Base-by-base conservation (phyloP, 495 filamentous ascomycete genomes). In the Thermochaetoides thermophila region DNA sequence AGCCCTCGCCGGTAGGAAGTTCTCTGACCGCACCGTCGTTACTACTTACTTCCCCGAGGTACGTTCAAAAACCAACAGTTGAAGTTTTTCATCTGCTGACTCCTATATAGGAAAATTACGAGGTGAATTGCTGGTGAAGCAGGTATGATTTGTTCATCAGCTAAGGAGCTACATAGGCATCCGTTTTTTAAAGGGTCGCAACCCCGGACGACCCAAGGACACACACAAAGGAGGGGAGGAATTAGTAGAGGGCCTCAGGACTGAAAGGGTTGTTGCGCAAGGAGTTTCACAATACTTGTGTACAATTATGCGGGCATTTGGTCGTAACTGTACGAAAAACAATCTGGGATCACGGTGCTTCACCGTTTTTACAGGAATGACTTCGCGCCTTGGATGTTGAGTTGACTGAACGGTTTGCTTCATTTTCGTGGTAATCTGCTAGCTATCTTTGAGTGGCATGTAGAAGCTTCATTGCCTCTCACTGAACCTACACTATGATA, bases 31-130 rank as follows among this genome's bases (percentile, higher is more conserved):
- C 24, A 97, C 89, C 6, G 89, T 97, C 13, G 91, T 97, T 21
- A 83, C 81, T 7, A 94, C 91, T 10, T 93, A 85, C 57, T 97
- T 93, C 56, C 76, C 82, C 14, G 89, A 94, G 68, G 81, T 82
- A 60, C 56, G 68, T 36, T 6, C 7, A 9, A 10, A n/a, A 15
- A 7, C 14, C 31, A 18, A 15, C 14, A 29, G 26, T 37, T 34
- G 27, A 34, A 26, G n/a, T 18, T 11, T 8, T 17, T 17, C 11
- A 3, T n/a, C 13, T 23, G 16, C 44, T 59, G 17, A 57, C 48
- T 11, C 24, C 5, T 2, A 21, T 24, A 38, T 44, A 85, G 76
- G 79, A 83, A 57, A 81, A 77, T 47, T 84, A 81, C 38, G 78
- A 84, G 42, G 78, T 84, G 17, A 65, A 63, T 45, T 78, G 78